Evolutionary conservation across 2,329 filamentous ascomycete species (phyloP), one percentile per base, ranked within the genome.

Genomic region (Hypoxylon sp.): DNA sequence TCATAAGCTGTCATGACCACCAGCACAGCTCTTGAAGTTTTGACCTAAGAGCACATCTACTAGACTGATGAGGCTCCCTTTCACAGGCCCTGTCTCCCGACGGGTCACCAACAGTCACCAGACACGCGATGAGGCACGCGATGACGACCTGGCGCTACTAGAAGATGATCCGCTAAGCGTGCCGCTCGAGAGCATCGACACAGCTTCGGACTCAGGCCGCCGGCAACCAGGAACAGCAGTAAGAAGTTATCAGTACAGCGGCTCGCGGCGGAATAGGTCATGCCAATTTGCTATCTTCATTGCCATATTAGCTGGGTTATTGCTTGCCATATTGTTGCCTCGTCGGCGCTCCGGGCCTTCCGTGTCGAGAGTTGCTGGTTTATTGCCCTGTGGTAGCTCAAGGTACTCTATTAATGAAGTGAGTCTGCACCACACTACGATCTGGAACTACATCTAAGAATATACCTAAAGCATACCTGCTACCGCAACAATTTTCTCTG

Each of bases 401-500:
- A 70, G 46, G 51, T 72, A 72, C 42, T 68, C 51, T 2, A 61
- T 71, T 46, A 68, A 69, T 30, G 61, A 70, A 38, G 72, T 72
- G 48, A 69, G 71, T 28, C 49, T 51, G 33, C 20, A 6, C 14
- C 38, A 49, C 20, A n/a, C 45, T 12, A 8, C 9, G 5, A 33
- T 22, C 11, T 38, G 26, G 14, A 20, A 6, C 24, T 12, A 8
- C 11, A 22, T 54, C 57, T 58, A 55, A 69, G 20, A 4, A 46
- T 9, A 36, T 33, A 33, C 28, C 28, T 2, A 42, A n/a, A 71
- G 60, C 68, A 74, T 57, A 74, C 73, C 9, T 75, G 73, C 57
- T 75, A 73, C 28, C 50, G 65, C 45, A 59, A 62, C 32, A 64
- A 71, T 24, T 73, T 75, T 54, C 71, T 77, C 30, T 76, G 75